phyloP scores from a whole-genome alignment of 768 basidiomycete genomes.

The Phylloporus sp. region DNA sequence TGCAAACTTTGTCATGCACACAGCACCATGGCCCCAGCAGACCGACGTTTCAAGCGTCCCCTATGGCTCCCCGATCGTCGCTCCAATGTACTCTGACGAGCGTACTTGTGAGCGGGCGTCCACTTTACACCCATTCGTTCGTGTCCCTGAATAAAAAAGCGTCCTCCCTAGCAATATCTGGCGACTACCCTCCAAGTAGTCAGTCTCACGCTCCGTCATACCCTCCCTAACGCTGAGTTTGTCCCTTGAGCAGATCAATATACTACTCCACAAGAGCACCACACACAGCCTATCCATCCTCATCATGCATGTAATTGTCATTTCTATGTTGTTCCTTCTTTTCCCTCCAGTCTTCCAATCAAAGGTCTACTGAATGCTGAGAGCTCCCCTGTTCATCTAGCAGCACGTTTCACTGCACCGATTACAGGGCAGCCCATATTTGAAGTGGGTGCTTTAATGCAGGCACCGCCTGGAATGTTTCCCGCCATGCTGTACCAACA shows the following conservation, averaged over 20 bases:
- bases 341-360: conserved; percentile 19
- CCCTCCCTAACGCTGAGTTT: conserved; percentile 16
- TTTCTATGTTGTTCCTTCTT: conserved; percentile 17
- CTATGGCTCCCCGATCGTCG: conserved; percentile 42
- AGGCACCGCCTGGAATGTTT: conserved; percentile 24
- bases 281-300: conserved; percentile 25
- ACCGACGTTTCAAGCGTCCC: conserved; percentile 31
- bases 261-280: conserved; percentile 30
- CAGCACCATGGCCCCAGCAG: conserved; percentile 31
- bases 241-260: conserved; percentile 27
- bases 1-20: conserved; percentile 26
- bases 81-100: conserved; percentile 53
- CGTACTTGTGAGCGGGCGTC: conserved; percentile 43
- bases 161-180: conserved; percentile 35
- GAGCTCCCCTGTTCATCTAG: conserved; percentile 54
- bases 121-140: conserved; percentile 6
- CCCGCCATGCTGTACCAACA: conserved; percentile 28
- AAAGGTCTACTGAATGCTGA: conserved; percentile 50
- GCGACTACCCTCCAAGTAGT: conserved; percentile 41
- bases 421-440: conserved; percentile 29
- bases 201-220: conserved; percentile 26
- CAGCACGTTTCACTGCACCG: conserved; percentile 43
- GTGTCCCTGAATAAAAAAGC: conserved; percentile 17
- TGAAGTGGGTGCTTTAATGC: conserved; percentile 33
- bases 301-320: conserved; percentile 32